A percentile compares a stretch with the other conserved stretches of the same genome.
phyloP scores from a whole-genome alignment of 2,329 filamentous ascomycete genomes.

The Aspergillus thermomutatus region DNA sequence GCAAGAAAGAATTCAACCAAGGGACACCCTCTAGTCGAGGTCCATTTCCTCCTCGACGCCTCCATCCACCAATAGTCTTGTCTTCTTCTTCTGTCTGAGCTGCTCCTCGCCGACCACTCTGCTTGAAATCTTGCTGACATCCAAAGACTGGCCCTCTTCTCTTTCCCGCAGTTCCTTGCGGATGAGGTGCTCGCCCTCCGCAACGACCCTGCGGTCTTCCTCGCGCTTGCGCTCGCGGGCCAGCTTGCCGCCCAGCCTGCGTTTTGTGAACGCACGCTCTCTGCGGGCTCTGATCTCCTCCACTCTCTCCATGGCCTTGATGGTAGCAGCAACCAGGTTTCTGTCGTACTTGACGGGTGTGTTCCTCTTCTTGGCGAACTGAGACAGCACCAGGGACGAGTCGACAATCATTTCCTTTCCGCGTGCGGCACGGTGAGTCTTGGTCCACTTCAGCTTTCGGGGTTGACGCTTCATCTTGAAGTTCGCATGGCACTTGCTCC shows the following conservation, averaged over 20 bases:
- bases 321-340: constrained; percentile 79
- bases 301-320: constrained; percentile 89
- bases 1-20: constrained; percentile 3
- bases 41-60: constrained; percentile 47
- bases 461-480: constrained; percentile 99
- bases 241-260: constrained; percentile 81
- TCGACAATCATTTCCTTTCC: constrained; percentile 92
- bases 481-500: constrained; percentile 63
- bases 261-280: constrained; percentile 91
- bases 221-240: constrained; percentile 71
- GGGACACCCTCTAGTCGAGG: constrained; percentile 37
- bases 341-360: constrained; percentile 94
- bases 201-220: constrained; percentile 80
- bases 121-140: constrained; percentile 32
- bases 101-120: constrained; percentile 42
- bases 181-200: constrained; percentile 88
- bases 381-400: constrained; percentile 66
- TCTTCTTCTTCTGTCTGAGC: constrained; percentile 43
- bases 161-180: constrained; percentile 63
- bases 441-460: constrained; percentile 95
- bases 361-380: constrained; percentile 90
- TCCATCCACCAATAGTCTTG: constrained; percentile 43
- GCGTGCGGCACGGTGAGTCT: constrained; percentile 79
- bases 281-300: constrained; percentile 77
- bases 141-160: constrained; percentile 46